Base-by-base conservation (phyloP, 1,284 basidiomycete species). In the Puccinia novopanici region DNA sequence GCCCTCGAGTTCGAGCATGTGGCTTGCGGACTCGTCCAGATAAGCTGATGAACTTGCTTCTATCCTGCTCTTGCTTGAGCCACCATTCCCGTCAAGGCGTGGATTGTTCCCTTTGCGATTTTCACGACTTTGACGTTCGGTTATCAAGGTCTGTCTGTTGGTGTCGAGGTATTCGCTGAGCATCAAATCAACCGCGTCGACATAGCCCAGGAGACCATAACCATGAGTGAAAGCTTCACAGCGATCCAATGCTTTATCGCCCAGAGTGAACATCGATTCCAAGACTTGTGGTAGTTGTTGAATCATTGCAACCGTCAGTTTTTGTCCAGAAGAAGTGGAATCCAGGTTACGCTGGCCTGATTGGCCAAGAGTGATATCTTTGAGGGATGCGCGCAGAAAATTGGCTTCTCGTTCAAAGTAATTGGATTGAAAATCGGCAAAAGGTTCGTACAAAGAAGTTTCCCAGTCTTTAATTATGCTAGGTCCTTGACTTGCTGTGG, bases 361-460 rank as follows among this genome's bases (percentile, higher is more conserved):
- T 34, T 67, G 63, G 27, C 67, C 45, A 48, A 68, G 27, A 50
- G 13, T 50, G 24, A 68, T 27, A 27, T 65, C 67, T 24, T 63
- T 52, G 22, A 93, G 88, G 37, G 88, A 87, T 57, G 90, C 88
- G 4, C 90, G 88, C 67, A 96, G 86, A 72, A 90, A 88, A 13
- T 89, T 89, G 61, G 89, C 88, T 86, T 98, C 95, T 54, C 95
- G 88, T 0, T 88, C 86, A 0, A 89, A 89, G 85, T 95, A 97
- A 77, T 94, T 91, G 22, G 90, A 88, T 84, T 97, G 95, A 82
- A 92, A 91, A 84, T 95, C 92, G 24, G 95, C 88, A 87, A 96
- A 97, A 0, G 95, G 93, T 84, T 95, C 93, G 85, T 94, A 95
- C 12, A 97, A 88, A 55, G 92, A 90, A 76, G 91, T 91, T 84